These are phyloP conservation scores for Linaria vulgaris DNA, from an alignment of 257 asterid species.

Conservation along the genomic window DNA sequence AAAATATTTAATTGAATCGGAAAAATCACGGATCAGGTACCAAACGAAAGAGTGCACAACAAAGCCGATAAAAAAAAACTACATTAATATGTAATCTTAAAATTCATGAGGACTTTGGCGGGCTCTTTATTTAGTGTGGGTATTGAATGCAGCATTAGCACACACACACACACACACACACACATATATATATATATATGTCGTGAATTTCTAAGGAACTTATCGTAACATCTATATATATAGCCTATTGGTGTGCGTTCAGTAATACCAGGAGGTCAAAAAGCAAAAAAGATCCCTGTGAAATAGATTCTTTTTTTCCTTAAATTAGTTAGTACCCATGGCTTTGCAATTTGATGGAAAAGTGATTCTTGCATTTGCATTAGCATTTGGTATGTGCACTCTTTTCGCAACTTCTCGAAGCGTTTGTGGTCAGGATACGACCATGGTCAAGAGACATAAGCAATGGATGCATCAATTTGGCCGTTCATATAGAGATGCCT, in stretches of 20 bases:
- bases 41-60: background rate
- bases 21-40: too few relatives aligned
- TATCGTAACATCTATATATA: background rate
- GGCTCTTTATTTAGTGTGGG: background rate
- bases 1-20: too few relatives aligned
- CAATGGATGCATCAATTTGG: constrained; percentile 35
- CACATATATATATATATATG: too few relatives aligned
- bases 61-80: background rate
- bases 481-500: constrained; percentile 30
- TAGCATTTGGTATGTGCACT: constrained; percentile 14
- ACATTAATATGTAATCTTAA: too few relatives aligned
- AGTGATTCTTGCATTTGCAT: constrained; percentile 8
- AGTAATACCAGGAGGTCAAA: background rate
- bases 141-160: too few relatives aligned
- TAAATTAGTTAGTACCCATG: background rate
- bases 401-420: constrained; percentile 12
- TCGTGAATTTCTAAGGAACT: too few relatives aligned
- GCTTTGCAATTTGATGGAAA: constrained; percentile 6
- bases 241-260: background rate
- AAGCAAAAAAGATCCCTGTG: background rate
- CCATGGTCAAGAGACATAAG: constrained; percentile 28
- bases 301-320: too few relatives aligned
- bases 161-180: too few relatives aligned
- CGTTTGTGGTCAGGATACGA: background rate
- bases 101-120: background rate